Evolutionary conservation across 495 filamentous ascomycete species (phyloP).

Genomic region (Opeltia flavorubescens): DNA sequence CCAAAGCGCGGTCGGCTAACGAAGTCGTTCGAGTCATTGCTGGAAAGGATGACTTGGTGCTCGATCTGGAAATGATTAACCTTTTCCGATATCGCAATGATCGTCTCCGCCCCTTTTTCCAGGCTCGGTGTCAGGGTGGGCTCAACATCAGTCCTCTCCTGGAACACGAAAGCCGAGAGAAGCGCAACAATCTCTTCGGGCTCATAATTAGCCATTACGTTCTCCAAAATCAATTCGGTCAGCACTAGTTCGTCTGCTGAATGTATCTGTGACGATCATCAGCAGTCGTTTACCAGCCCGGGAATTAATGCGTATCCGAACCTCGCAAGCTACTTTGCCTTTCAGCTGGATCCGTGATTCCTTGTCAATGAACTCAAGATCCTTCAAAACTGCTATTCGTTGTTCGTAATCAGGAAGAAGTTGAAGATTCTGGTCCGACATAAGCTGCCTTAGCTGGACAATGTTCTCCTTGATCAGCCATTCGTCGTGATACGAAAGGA

Average conservation of each 20-base stretch:
- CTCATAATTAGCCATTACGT: conserved; percentile 87
- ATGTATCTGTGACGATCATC: conserved; percentile 47
- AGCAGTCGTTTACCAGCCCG: not conserved
- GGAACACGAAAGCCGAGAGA: conserved; percentile 92
- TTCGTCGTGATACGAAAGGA: conserved; percentile 86
- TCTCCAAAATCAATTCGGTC: conserved; percentile 90
- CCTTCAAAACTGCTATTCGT: conserved; percentile 77
- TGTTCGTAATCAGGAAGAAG: conserved; percentile 97
- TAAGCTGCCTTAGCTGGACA: conserved; percentile 62
- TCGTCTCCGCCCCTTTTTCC: conserved; percentile 71
- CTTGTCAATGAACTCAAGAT: conserved; percentile 79
- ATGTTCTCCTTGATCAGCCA: conserved; percentile 92
- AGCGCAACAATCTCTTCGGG: conserved; percentile 94
- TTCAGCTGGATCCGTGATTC: conserved; percentile 78
- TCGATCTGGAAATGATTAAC: conserved; percentile 76
- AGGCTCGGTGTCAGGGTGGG: conserved; percentile 76
- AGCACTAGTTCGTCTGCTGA: conserved; percentile 95
- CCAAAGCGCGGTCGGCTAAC: conserved; percentile 76
- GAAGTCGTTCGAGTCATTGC: conserved; percentile 86
- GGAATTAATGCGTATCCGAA: conserved; percentile 15
- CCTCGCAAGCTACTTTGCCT: conserved; percentile 94
- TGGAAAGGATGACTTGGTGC: conserved; percentile 79
- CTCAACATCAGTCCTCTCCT: conserved; percentile 79
- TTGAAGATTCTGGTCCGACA: conserved; percentile 94
- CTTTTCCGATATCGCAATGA: conserved; percentile 76